These are phyloP conservation scores for Cyclocybe cylindracea DNA, from an alignment of 768 basidiomycete genomes.

Conservation along the genomic window DNA sequence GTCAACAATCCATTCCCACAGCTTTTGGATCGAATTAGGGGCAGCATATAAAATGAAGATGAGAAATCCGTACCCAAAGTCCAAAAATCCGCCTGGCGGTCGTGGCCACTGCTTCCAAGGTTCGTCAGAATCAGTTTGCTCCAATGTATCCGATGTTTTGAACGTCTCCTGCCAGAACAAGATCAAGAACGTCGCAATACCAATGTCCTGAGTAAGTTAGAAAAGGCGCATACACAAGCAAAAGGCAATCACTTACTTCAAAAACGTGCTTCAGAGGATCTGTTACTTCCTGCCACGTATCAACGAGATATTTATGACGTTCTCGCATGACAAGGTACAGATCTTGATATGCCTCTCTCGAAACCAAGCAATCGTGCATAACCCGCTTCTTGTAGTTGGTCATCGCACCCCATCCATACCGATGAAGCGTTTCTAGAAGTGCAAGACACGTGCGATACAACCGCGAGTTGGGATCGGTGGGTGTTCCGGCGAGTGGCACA, in stretches of 20 bases:
- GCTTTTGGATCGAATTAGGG: conserved; percentile 33
- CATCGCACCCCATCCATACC: conserved; percentile 86
- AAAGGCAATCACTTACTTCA: conserved; percentile 52
- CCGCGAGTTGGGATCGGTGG: conserved; percentile 56
- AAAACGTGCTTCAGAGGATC: conserved; percentile 91
- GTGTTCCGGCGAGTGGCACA: conserved; percentile 48
- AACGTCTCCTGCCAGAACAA: conserved; percentile 86
- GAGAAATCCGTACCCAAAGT: conserved; percentile 66
- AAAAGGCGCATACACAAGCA: not conserved
- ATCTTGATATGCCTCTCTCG: conserved; percentile 84
- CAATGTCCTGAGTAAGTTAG: conserved; percentile 71
- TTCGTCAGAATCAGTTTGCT: conserved; percentile 20
- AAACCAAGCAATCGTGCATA: conserved; percentile 76
- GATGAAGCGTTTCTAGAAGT: conserved; percentile 79
- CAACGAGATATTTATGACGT: conserved; percentile 74
- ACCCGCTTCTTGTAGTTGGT: conserved; percentile 88
- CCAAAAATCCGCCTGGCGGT: conserved; percentile 84
- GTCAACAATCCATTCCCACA: conserved; percentile 94
- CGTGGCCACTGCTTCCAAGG: conserved; percentile 78
- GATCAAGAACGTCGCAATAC: conserved; percentile 92
- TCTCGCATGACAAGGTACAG: conserved; percentile 87
- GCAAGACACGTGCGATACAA: conserved; percentile 81
- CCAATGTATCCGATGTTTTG: conserved; percentile 8
- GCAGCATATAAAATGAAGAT: not conserved
- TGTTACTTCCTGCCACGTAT: conserved; percentile 78